Evolutionary conservation across 805 yeast species (phyloP).

Genomic region (Suhomyces sp.): DNA sequence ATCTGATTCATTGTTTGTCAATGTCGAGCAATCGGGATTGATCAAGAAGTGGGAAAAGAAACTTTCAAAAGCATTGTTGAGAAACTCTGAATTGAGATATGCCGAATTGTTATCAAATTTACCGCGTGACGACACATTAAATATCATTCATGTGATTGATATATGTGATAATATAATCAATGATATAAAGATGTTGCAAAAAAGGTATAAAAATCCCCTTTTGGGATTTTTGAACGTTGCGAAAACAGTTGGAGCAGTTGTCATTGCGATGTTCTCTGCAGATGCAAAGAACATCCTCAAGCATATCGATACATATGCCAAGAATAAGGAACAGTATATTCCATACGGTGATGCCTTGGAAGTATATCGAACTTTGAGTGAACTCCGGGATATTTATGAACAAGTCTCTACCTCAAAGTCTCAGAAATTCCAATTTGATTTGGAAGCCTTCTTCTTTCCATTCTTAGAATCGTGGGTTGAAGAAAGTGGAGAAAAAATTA

Average conservation of each 20-base stretch:
- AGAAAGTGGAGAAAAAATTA: constrained; percentile 48
- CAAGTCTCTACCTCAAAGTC: constrained; percentile 45
- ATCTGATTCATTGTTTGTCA: constrained; percentile 43
- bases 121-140: constrained; percentile 59
- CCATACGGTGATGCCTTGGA: constrained; percentile 58
- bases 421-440: constrained; percentile 45
- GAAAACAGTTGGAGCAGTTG: constrained; percentile 44
- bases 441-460: constrained; percentile 55
- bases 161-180: constrained; percentile 54
- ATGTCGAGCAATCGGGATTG: constrained; percentile 33
- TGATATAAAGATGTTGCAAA: constrained; percentile 53
- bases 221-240: constrained; percentile 57
- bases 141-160: constrained; percentile 54
- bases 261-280: constrained; percentile 52
- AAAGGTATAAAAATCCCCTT: constrained; percentile 59
- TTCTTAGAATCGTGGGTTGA: constrained; percentile 38
- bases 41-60: constrained; percentile 48
- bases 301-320: constrained; percentile 46
- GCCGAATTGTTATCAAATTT: constrained; percentile 42
- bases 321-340: constrained; percentile 30
- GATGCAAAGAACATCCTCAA: constrained; percentile 53
- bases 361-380: constrained; percentile 51
- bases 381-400: constrained; percentile 49
- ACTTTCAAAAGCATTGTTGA: constrained; percentile 33
- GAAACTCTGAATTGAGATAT: constrained; percentile 39